Percentiles rank a stretch among this genome's conserved stretches.
Conservation (phyloP, 306 rosid genomes). For the Corylus americana region DNA sequence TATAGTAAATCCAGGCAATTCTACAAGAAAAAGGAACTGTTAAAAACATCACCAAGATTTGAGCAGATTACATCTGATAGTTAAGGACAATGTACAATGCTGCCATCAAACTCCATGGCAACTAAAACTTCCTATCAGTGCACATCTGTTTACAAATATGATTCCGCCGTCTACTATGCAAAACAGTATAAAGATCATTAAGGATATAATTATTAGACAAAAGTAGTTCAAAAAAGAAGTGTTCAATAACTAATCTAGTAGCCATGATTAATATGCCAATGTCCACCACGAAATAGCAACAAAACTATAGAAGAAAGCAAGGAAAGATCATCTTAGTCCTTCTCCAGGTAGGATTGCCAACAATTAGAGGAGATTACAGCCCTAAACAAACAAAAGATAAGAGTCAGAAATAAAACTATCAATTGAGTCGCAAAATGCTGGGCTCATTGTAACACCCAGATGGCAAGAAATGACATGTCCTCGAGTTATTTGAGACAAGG, state of each 20-base stretch:
- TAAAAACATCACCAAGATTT: not conserved
- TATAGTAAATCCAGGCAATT: not conserved
- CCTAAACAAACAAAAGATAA: conserved; percentile 42
- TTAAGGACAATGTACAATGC: not conserved
- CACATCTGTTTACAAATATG: not conserved
- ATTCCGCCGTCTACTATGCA: not conserved
- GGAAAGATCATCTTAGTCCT: conserved; percentile 6
- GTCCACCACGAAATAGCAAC: not conserved
- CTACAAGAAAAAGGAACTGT: not conserved
- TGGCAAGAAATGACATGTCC: not conserved
- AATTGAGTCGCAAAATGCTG: not conserved
- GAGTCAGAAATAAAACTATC: conserved; percentile 32
- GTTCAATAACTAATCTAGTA: not conserved
- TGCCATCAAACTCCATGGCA: not conserved
- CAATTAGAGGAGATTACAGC: conserved; percentile 38
- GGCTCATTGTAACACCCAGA: not conserved
- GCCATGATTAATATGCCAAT: not conserved
- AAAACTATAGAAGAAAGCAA: not conserved
- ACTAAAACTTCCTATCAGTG: not conserved
- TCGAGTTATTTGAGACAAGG: not conserved
- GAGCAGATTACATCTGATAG: not conserved
- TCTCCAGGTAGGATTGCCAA: conserved; percentile 36
- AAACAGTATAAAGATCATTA: not conserved
- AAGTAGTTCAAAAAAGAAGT: not conserved
- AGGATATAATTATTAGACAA: not conserved